phyloP scores from a whole-genome alignment of 441 rosid genomes.

The Gossypium gossypioides region DNA sequence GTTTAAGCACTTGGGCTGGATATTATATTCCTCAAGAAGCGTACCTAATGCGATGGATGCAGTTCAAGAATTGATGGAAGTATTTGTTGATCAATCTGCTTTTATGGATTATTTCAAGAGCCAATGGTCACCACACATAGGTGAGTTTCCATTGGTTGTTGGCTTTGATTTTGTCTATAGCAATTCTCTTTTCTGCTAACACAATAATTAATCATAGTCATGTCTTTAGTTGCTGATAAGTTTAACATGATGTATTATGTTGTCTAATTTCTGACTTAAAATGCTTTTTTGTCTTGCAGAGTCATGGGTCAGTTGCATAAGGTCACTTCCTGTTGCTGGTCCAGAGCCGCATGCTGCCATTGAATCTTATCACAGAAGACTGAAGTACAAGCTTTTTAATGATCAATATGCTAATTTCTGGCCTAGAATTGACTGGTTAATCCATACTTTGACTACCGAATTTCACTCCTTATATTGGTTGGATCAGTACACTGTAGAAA shows the following conservation, averaged over 20 bases:
- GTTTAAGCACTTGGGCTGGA: constrained; percentile 39
- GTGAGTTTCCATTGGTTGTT: constrained; percentile 23
- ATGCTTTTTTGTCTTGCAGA: constrained; percentile 27
- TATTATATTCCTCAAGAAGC: constrained; percentile 35
- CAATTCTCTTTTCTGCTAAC: background rate
- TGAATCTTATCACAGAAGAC: constrained; percentile 41
- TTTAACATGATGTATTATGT: background rate
- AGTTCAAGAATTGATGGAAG: constrained; percentile 39
- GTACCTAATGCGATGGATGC: constrained; percentile 25
- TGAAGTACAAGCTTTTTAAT: constrained; percentile 33
- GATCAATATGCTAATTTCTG: constrained; percentile 28
- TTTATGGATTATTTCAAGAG: constrained; percentile 44
- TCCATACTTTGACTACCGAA: constrained; percentile 38
- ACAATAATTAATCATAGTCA: too few species aligned
- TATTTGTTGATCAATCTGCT: constrained; percentile 38
- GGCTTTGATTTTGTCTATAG: background rate
- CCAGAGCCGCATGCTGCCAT: constrained; percentile 43
- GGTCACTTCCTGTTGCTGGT: constrained; percentile 36
- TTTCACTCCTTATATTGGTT: constrained; percentile 44
- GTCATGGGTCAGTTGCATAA: constrained; percentile 30
- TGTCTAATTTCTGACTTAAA: background rate
- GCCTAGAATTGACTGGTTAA: constrained; percentile 44
- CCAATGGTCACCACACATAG: constrained; percentile 37
- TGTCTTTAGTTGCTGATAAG: background rate
- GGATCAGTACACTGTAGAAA: constrained; percentile 31